These are phyloP conservation scores for Leccinum boreale DNA, from an alignment of 768 basidiomycete genomes.

Conservation along the genomic window DNA sequence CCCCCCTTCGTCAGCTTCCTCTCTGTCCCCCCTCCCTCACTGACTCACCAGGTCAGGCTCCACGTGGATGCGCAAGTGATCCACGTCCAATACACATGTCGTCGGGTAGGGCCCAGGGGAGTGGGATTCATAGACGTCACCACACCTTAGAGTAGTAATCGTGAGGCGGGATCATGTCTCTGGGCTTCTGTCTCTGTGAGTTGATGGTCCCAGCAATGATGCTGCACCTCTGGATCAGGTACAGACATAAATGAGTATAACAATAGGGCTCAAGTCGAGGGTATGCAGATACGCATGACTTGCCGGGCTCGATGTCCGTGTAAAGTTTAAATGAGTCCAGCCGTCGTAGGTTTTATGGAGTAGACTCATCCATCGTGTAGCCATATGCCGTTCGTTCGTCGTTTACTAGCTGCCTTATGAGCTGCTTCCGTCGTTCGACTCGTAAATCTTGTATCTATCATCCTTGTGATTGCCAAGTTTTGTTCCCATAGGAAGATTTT, in stretches of 20 bases:
- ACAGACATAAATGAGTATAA: neutral
- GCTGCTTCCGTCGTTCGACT: neutral
- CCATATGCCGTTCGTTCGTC: constrained; percentile 1
- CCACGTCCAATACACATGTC: neutral
- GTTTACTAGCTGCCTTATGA: neutral
- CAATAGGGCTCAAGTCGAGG: neutral
- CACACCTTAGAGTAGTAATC: constrained; percentile 9
- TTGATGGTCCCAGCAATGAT: too few species aligned
- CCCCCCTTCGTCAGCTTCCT: neutral
- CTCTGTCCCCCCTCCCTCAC: neutral
- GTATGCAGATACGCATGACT: neutral
- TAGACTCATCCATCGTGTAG: constrained; percentile 3
- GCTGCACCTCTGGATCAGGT: constrained; percentile 6
- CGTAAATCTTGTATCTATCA: neutral
- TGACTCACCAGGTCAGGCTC: constrained; percentile 6
- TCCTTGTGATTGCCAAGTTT: neutral
- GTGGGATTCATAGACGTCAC: constrained; percentile 19
- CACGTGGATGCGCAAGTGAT: constrained; percentile 12
- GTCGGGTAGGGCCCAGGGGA: neutral
- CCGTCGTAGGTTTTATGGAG: neutral
- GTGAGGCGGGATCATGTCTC: neutral
- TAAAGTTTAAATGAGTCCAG: neutral
- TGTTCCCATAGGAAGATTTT: too few species aligned
- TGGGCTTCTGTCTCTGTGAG: too few species aligned
- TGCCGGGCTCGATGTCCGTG: constrained; percentile 1